phyloP scores from a whole-genome alignment of 2,329 filamentous ascomycete genomes.

The Xylariaceae sp. region DNA sequence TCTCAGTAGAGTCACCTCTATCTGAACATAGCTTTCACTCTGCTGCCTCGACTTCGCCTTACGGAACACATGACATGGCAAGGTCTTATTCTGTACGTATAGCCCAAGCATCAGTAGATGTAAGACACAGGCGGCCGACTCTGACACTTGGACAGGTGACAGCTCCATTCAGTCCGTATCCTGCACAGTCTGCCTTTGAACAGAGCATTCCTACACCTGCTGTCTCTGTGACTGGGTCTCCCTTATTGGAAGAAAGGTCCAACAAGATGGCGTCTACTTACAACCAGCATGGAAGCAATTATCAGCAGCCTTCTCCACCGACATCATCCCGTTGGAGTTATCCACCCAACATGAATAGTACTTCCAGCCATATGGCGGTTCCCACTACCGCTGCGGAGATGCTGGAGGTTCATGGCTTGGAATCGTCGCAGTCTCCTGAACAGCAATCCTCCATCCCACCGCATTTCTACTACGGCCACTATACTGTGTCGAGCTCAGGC shows the following conservation, averaged over 20 bases:
- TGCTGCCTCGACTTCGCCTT: conserved; percentile 23
- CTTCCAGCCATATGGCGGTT: conserved; percentile 40
- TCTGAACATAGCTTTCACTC: conserved; percentile 14
- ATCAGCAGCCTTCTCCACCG: conserved; percentile 46
- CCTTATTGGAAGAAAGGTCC: conserved; percentile 41
- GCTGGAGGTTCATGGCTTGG: conserved; percentile 37
- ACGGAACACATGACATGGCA: conserved; percentile 24
- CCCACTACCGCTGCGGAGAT: conserved; percentile 36
- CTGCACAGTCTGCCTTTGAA: conserved; percentile 35
- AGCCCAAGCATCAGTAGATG: not conserved
- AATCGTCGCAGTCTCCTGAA: conserved; percentile 30
- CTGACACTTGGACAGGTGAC: conserved; percentile 27
- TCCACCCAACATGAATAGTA: conserved; percentile 35
- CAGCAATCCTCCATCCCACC: conserved; percentile 31
- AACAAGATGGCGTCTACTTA: conserved; percentile 40
- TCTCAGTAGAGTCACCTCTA: conserved; percentile 13
- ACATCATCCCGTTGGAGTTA: conserved; percentile 45
- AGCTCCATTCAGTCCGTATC: conserved; percentile 34
- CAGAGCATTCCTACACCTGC: conserved; percentile 45
- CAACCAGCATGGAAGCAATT: conserved; percentile 33
- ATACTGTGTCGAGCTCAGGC: conserved; percentile 33
- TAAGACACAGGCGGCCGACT: conserved; percentile 6
- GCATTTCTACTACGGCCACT: conserved; percentile 35
- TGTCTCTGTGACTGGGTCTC: conserved; percentile 46
- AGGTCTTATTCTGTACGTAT: conserved; percentile 27